Evolutionary conservation across 768 basidiomycete genomes (phyloP), one percentile per base, ranked within the genome.

Genomic region (Neoboletus subvelutipes): DNA sequence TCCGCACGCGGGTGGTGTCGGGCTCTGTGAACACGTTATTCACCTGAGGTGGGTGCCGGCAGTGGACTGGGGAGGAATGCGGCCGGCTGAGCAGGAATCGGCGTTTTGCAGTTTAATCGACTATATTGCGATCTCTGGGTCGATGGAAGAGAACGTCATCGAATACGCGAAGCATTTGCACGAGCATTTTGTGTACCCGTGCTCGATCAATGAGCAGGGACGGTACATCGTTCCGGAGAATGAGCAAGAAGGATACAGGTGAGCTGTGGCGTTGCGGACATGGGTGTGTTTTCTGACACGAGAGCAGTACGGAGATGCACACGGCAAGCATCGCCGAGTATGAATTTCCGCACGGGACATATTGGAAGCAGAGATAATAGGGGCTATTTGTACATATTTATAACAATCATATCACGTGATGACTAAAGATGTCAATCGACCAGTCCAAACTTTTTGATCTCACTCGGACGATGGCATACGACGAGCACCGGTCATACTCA

Each of bases 1-100:
- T 67, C 94, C 93, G 5, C 95, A 96, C 67, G 92, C 93, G 0
- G 94, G 93, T 28, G 94, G 94, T 59, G 92, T 97, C 40, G 93
- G 93, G 8, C 77, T 96, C 33, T 95, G 94, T 68, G 92, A 96
- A 77, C 90, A 94, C 73, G 92, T 91, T 47, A 92, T 94, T 62
- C 90, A 91, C 65, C 73, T 90, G 48, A 87, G 85, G 87, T 84
- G 60, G 20, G 74, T 64, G 20, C 13, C 36, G 5, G 11, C 31
- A 12, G 9, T 34, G 17, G 12, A 37, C 29, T 45, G n/a, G 34
- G 33, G 24, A 42, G 5, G 18, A 43, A 12, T 43, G 33, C 4
- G 31, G 9, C 36, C 13, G 53, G 15, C 52, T 55, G 20, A 56
- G 5, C 57, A 31, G 1, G 20, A 48, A 49, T 56, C 56, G 65